Base-by-base conservation (phyloP, 129 eudicot genomes). In the Centella asiatica region DNA sequence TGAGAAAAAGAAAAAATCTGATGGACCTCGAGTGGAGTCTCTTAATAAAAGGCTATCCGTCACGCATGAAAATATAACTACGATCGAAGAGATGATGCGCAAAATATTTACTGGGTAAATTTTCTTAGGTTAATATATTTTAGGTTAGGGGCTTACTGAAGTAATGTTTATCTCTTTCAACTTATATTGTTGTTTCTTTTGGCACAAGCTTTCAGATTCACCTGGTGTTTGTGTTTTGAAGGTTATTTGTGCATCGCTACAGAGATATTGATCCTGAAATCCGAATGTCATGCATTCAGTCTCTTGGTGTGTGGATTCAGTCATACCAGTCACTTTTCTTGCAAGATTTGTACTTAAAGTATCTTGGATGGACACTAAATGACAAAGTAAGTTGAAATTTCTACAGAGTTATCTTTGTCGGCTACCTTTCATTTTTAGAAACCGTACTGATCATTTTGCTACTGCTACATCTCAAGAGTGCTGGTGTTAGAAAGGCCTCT, bases 331-430 rank as follows among this genome's bases (percentile, higher is more conserved):
- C 99, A 46, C 71, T 93, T 56, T 93, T 93, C 86, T 75, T 93
- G 77, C 96, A 93, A 78, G 99, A 93, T 65, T 69, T 81, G 69
- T 93, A 93, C 77, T 72, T 93, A 68, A 93, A 93, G 74, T 93
- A 92, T 74, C 99, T 92, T 72, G 99, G 99, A 62, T 92, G 99
- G 99, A 92, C 99, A 24, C 65, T 92, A 53, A 92, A 87, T 71
- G 99, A 92, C 75, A 92, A 92, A 73, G 99, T 92, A 80, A 69
- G 80, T 51, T 56, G 52, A 37, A 48, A 20, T 65, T 24, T 17
- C 22, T 18, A 42, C 24, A 15, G 23, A 28, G 20, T 27, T 40
- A 22, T 65, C 33, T 57, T 23, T 45, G 15, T 68, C 44, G n/a
- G 62, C 18, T 7, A 20, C 42, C 25, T 9, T 46, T 17, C 39